phyloP scores from a whole-genome alignment of 2,329 filamentous ascomycete species.

The Trichoderma sp. region DNA sequence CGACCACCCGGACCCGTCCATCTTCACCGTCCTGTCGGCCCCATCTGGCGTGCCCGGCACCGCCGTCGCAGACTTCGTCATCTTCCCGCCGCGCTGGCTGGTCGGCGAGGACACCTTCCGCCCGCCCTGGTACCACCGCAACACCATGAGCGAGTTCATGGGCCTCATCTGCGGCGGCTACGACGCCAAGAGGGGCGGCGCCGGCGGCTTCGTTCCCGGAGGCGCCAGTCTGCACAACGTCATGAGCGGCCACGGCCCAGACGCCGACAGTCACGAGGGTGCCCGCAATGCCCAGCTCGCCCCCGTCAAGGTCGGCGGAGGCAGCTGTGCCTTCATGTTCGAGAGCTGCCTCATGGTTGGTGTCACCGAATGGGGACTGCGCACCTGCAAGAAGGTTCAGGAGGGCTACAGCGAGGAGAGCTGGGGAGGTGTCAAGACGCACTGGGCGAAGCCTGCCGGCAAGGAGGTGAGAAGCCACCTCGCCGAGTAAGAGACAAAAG shows the following conservation, averaged over 20 bases:
- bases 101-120: conserved; percentile 71
- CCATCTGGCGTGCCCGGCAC: conserved; percentile 62
- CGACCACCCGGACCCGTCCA: conserved; percentile 78
- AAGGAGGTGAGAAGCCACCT: conserved; percentile 32
- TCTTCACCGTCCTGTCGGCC: conserved; percentile 72
- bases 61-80: conserved; percentile 70
- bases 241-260: conserved; percentile 68
- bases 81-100: conserved; percentile 73
- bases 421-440: conserved; percentile 69
- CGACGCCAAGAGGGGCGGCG: conserved; percentile 59
- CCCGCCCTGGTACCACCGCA: conserved; percentile 72
- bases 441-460: conserved; percentile 54
- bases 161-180: conserved; percentile 59
- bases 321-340: conserved; percentile 70
- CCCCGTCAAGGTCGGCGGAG: conserved; percentile 59
- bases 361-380: conserved; percentile 69
- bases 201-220: conserved; percentile 57
- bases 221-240: conserved; percentile 67
- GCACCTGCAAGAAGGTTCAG: conserved; percentile 60
- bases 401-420: conserved; percentile 72
- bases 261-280: conserved; percentile 56
- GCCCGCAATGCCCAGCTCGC: conserved; percentile 56
- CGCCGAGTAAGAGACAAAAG: conserved; percentile 14
- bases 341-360: conserved; percentile 70
- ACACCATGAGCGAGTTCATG: conserved; percentile 69